Evolutionary conservation across 2,329 filamentous ascomycete genomes (phyloP).

Genomic region (Pyricularia sp.): DNA sequence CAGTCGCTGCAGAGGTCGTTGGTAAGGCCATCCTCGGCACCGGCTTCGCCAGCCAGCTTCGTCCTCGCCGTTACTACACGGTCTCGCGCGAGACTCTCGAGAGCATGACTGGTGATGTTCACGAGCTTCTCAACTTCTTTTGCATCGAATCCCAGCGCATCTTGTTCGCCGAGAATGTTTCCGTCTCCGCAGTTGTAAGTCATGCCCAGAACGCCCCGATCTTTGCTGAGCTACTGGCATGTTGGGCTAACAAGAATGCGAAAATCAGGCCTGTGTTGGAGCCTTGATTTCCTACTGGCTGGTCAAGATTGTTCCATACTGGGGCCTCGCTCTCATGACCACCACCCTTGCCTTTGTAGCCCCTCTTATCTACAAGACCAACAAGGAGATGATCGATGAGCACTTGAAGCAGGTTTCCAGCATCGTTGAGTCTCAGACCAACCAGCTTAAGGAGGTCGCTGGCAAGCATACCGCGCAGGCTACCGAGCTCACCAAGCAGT

Average conservation of each 20-base stretch:
- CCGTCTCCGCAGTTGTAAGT: constrained; percentile 50
- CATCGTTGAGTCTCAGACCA: constrained; percentile 51
- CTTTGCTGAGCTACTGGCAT: neutral
- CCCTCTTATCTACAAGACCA: constrained; percentile 55
- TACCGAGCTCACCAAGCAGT: constrained; percentile 56
- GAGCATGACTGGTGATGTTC: constrained; percentile 49
- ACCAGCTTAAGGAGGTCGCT: constrained; percentile 51
- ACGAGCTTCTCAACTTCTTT: constrained; percentile 64
- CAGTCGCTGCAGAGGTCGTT: constrained; percentile 49
- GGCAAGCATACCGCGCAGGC: constrained; percentile 56
- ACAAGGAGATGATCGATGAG: constrained; percentile 60
- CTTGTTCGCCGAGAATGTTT: constrained; percentile 58
- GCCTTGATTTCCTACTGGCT: constrained; percentile 60
- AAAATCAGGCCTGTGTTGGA: constrained; percentile 42
- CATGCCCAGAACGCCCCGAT: neutral
- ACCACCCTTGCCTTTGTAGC: constrained; percentile 51
- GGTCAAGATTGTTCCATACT: constrained; percentile 61
- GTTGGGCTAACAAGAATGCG: neutral
- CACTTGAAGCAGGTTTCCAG: constrained; percentile 49
- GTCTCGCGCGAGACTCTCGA: constrained; percentile 54
- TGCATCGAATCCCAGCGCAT: constrained; percentile 62
- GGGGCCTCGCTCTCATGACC: constrained; percentile 54
- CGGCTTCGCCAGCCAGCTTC: constrained; percentile 55
- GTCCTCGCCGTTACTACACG: constrained; percentile 59
- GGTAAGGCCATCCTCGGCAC: constrained; percentile 53